Evolutionary conservation across 345 rosid genomes (phyloP).

Genomic region (Citrus glauca): DNA sequence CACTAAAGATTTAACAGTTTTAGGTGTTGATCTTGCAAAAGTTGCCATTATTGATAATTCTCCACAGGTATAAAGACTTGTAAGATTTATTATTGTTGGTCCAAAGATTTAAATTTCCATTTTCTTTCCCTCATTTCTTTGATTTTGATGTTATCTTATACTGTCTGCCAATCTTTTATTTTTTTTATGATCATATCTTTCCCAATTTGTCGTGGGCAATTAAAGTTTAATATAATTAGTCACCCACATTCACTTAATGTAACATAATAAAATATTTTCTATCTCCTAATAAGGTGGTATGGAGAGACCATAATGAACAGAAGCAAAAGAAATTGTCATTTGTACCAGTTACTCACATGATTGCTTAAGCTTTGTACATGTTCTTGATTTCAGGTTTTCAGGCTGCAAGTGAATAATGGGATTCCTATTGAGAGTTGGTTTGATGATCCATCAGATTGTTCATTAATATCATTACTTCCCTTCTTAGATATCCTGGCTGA

Average conservation of each 20-base stretch:
- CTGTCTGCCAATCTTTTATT: background rate
- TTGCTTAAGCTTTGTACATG: conserved; percentile 10
- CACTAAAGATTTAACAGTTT: conserved; percentile 88
- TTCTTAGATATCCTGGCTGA: conserved; percentile 85
- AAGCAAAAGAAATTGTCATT: background rate
- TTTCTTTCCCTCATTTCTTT: conserved; percentile 1
- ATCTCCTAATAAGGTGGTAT: too few relatives aligned
- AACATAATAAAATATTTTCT: too few relatives aligned
- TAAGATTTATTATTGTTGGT: background rate
- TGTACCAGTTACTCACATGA: conserved; percentile 7
- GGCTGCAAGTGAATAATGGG: conserved; percentile 91
- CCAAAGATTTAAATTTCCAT: conserved; percentile 1
- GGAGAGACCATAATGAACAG: background rate
- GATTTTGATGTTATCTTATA: background rate
- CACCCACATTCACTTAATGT: too few relatives aligned
- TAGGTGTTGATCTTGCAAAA: conserved; percentile 93
- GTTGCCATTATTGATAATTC: conserved; percentile 94
- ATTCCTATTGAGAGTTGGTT: conserved; percentile 98
- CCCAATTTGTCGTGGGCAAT: background rate
- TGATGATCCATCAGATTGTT: conserved; percentile 83
- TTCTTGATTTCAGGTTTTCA: conserved; percentile 67
- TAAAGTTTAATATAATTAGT: too few relatives aligned
- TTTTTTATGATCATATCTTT: background rate
- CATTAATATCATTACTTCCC: conserved; percentile 77
- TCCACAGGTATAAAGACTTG: conserved; percentile 69